Evolutionary conservation across 768 basidiomycete genomes (phyloP), one percentile per base, ranked within the genome.

Genomic region (Tricholoma hemisulphureum): DNA sequence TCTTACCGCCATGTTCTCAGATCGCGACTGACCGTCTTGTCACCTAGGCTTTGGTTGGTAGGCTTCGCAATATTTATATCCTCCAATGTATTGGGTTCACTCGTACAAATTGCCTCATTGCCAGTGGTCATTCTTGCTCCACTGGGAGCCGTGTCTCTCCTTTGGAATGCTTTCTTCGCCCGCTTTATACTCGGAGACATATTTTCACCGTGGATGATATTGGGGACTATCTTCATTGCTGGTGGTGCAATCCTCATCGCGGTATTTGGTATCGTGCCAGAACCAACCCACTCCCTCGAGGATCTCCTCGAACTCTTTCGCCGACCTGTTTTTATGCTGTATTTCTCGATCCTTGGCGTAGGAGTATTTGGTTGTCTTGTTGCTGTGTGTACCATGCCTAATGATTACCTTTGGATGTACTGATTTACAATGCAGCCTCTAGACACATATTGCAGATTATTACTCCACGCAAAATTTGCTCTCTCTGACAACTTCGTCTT

Each of bases 91-190:
- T 74, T 95, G 50, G 91, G 93, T 6, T 94, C 93, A 2, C 73
- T 95, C 34, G 89, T 96, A 63, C 95, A 96, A 75, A 93, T 98
- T 39, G 93, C 93, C 8, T 91, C 93, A 2, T 83, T 98, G 11
- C 94, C 95, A 2, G 92, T 98, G 61, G 94, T 96, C 58, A 92
- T 98, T 56, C 88, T 98, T 52, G 95, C 94, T 0, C 95, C 95
- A 0, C 81, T 98, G 4, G 95, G 95, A 10, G 95, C 94, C 0
- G 90, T 95, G 28, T 93, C 91, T 2, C 82, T 98, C 26, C 82
- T 98, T 26, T 96, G 91, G 91, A 98, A 98, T 69, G 94, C 94
- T 4, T 83, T 96, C 65, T 95, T 96, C 67, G 93, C 94, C 14
- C 81, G 86, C 28, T 65, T 95, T 37, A 80, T 96, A 37, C 81